Percentiles rank a stretch among this genome's conserved stretches.
Evolutionary conservation across 2,329 filamentous ascomycete genomes (phyloP).

Genomic region (Colletotrichum euphorbiae): DNA sequence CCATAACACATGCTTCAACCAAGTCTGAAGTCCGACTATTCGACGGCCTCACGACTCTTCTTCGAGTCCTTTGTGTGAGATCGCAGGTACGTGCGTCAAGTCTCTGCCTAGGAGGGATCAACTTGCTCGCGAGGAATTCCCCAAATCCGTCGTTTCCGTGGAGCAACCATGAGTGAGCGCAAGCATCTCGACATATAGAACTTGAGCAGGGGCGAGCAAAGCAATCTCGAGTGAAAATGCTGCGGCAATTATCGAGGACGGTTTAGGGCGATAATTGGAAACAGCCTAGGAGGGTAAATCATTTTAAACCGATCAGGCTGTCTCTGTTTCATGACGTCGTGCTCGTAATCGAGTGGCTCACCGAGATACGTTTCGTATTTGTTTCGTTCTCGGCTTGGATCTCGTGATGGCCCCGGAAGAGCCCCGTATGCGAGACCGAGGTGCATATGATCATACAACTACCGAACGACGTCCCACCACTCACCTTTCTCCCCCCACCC

Average conservation of each 20-base stretch:
- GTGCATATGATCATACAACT: conserved; percentile 34
- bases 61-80: conserved; percentile 1
- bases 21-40: too few relatives aligned
- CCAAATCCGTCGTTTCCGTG: neutral
- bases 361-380: conserved; percentile 26
- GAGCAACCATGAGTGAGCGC: neutral
- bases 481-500: conserved; percentile 26
- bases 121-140: neutral
- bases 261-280: too few relatives aligned
- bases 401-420: conserved; percentile 13
- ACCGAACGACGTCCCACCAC: conserved; percentile 27
- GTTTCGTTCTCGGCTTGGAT: conserved; percentile 35
- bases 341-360: neutral
- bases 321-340: neutral
- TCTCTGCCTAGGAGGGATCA: neutral
- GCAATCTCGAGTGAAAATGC: neutral
- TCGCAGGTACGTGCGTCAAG: conserved; percentile 4
- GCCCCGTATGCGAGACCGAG: conserved; percentile 23
- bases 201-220: neutral
- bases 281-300: too few relatives aligned
- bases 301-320: neutral
- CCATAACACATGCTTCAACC: too few relatives aligned
- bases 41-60: neutral
- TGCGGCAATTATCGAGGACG: too few relatives aligned
- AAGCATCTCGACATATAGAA: neutral